These are phyloP conservation scores for Pyrenochaeta sp. DNA, from an alignment of 2,329 filamentous ascomycete genomes.

Conservation along the genomic window DNA sequence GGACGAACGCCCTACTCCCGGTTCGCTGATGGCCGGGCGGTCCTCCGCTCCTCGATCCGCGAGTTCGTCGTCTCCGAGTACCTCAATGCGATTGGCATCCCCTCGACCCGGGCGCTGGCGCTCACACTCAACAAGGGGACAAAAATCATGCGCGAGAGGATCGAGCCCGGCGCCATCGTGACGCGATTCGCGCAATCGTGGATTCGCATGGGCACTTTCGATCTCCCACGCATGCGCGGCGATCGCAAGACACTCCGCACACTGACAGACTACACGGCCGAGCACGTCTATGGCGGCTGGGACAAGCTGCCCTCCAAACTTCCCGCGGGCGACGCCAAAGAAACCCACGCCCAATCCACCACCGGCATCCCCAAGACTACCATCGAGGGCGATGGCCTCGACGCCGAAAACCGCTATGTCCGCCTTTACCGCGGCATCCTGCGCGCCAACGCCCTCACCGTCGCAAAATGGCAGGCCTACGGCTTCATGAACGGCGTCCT, in stretches of 20 bases:
- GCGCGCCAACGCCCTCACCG: constrained; percentile 83
- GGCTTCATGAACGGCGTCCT: constrained; percentile 99
- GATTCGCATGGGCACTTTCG: constrained; percentile 94
- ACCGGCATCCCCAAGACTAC: constrained; percentile 62
- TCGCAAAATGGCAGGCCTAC: constrained; percentile 95
- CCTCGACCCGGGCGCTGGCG: constrained; percentile 84
- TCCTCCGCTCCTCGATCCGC: constrained; percentile 88
- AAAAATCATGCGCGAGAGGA: constrained; percentile 76
- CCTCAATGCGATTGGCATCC: constrained; percentile 83
- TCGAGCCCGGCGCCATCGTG: constrained; percentile 93
- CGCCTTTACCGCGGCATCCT: constrained; percentile 87
- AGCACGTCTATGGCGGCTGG: constrained; percentile 89
- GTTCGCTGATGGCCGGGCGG: constrained; percentile 95
- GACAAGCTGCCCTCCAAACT: constrained; percentile 73
- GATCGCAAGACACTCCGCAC: constrained; percentile 77
- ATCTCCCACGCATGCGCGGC: constrained; percentile 82
- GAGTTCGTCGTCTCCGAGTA: constrained; percentile 94
- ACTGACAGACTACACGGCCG: constrained; percentile 82
- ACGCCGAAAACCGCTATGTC: constrained; percentile 84
- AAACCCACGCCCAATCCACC: constrained; percentile 53
- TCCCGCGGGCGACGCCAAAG: constrained; percentile 56
- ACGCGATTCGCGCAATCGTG: constrained; percentile 89
- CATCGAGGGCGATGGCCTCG: constrained; percentile 71
- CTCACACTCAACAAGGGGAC: constrained; percentile 71
- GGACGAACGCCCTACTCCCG: constrained; percentile 93